Percentiles rank a stretch among this genome's conserved stretches.
These are phyloP conservation scores for Cicer yamashitae DNA, from an alignment of 306 rosid species.

Conservation along the genomic window DNA sequence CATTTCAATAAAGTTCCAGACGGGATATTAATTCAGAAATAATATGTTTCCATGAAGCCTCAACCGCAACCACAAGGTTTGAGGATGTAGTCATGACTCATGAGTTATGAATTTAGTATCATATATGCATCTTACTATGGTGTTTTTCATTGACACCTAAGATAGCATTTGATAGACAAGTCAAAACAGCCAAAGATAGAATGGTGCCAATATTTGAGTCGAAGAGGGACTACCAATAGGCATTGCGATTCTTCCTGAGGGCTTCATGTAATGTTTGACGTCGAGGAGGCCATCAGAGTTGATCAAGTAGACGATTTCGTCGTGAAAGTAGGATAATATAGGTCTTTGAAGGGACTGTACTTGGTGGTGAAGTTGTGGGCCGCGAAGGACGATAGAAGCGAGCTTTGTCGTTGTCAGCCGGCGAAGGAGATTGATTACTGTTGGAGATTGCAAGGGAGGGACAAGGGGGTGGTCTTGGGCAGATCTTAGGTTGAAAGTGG, in stretches of 20 bases:
- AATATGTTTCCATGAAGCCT: neutral
- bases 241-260: neutral
- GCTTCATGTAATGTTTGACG: neutral
- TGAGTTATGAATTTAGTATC: neutral
- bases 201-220: neutral
- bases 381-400: too few species aligned
- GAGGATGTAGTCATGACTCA: constrained; percentile 10
- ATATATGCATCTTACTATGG: neutral
- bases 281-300: neutral
- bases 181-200: neutral
- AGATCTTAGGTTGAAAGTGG: neutral
- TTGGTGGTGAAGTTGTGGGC: too few species aligned
- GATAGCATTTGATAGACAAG: neutral
- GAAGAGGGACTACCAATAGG: neutral
- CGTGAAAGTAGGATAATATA: neutral
- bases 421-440: neutral
- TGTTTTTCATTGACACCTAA: constrained; percentile 3
- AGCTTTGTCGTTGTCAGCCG: too few species aligned
- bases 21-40: constrained; percentile 16
- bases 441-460: neutral
- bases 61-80: constrained; percentile 1
- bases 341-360: neutral
- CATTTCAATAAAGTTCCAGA: constrained; percentile 1
- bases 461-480: neutral
- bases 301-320: neutral